A percentile compares a stretch with the other conserved stretches of the same genome.
Conservation (phyloP, 2,329 filamentous ascomycete species). For the Hypoxylon sp. region DNA sequence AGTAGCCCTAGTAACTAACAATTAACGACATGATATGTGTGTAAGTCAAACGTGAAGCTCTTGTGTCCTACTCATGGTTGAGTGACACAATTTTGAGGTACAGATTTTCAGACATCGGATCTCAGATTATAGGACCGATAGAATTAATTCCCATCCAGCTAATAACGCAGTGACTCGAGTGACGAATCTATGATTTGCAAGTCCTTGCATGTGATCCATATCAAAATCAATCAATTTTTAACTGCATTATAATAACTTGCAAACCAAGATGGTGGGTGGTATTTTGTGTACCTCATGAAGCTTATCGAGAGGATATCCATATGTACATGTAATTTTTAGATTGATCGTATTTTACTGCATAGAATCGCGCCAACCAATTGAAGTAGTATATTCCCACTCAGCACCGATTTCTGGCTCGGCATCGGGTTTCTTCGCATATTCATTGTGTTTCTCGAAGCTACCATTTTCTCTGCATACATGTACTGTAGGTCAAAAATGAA, state of each 20-base stretch:
- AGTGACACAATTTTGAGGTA: background rate
- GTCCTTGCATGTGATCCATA: slow-evolving; percentile 27
- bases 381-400: slow-evolving; percentile 1
- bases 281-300: background rate
- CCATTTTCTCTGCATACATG: slow-evolving; percentile 3
- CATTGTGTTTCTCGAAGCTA: slow-evolving; percentile 37
- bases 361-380: slow-evolving; percentile 1
- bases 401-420: slow-evolving; percentile 7
- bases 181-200: background rate
- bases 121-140: slow-evolving; percentile 28
- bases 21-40: background rate
- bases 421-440: slow-evolving; percentile 16
- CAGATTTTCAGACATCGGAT: background rate
- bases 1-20: background rate
- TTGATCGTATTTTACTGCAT: slow-evolving; percentile 3
- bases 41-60: background rate
- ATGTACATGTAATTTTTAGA: background rate
- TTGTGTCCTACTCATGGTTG: background rate
- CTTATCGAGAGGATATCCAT: background rate
- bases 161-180: slow-evolving; percentile 2
- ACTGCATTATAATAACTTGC: background rate
- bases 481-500: background rate
- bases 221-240: slow-evolving; percentile 3
- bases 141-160: slow-evolving; percentile 6
- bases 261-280: background rate